These are phyloP conservation scores for Trichoderma atroviride DNA, from an alignment of 2,329 filamentous ascomycete species.

Conservation along the genomic window DNA sequence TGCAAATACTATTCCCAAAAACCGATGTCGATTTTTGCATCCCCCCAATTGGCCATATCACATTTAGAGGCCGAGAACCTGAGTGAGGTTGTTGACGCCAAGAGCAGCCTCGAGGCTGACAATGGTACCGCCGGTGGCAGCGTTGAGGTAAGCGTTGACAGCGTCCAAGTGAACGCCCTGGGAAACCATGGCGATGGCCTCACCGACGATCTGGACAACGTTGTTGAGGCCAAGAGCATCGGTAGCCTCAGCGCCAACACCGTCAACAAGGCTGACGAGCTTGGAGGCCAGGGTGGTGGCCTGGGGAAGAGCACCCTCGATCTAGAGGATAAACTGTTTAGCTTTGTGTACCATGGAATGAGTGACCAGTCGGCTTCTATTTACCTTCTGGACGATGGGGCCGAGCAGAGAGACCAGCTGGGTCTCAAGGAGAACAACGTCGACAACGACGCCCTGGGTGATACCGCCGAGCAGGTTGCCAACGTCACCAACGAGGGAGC, in stretches of 20 bases:
- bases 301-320: slow-evolving; percentile 30
- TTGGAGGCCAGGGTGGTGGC: slow-evolving; percentile 31
- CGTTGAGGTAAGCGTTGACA: slow-evolving; percentile 32
- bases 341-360: not conserved
- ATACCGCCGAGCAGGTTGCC: slow-evolving; percentile 8
- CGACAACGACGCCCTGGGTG: slow-evolving; percentile 27
- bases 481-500: slow-evolving; percentile 15
- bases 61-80: slow-evolving; percentile 28
- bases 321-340: slow-evolving; percentile 13
- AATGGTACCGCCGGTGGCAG: slow-evolving; percentile 30
- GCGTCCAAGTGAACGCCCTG: slow-evolving; percentile 31
- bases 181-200: slow-evolving; percentile 32
- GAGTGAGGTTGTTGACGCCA: slow-evolving; percentile 28
- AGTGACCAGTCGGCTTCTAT: not conserved
- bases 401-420: slow-evolving; percentile 31
- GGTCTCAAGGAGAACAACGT: slow-evolving; percentile 28
- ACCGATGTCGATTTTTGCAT: not conserved
- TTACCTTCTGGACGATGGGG: slow-evolving; percentile 28
- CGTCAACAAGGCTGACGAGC: slow-evolving; percentile 30
- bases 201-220: slow-evolving; percentile 31
- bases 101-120: slow-evolving; percentile 30
- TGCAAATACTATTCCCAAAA: slow-evolving; percentile 6
- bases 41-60: not conserved
- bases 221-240: slow-evolving; percentile 6
- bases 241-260: slow-evolving; percentile 20